Evolutionary conservation across 352 stramenopile species (phyloP).

Genomic region (Phytophthora palmivora): DNA sequence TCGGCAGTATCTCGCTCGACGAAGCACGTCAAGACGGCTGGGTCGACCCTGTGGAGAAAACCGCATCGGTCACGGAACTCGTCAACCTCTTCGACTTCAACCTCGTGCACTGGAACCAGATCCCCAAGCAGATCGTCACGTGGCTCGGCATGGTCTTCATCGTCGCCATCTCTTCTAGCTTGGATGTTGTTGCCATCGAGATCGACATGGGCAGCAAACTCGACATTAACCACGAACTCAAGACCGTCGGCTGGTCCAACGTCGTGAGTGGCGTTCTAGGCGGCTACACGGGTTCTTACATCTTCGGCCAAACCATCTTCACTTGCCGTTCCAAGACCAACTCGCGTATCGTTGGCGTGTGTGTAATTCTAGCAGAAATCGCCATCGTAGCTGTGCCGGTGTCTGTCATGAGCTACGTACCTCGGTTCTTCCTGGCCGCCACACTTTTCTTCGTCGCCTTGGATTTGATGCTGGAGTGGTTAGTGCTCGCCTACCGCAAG

Average conservation of each 20-base stretch:
- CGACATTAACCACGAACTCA: slow-evolving; percentile 94
- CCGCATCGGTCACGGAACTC: slow-evolving; percentile 60
- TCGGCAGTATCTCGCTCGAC: slow-evolving; percentile 78
- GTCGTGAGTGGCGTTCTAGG: slow-evolving; percentile 93
- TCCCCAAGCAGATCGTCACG: slow-evolving; percentile 91
- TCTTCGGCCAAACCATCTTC: slow-evolving; percentile 99
- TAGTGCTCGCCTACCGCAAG: slow-evolving; percentile 84
- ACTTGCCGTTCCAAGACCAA: slow-evolving; percentile 92
- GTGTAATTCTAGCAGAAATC: slow-evolving; percentile 89
- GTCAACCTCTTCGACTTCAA: slow-evolving; percentile 91
- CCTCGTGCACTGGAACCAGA: slow-evolving; percentile 87
- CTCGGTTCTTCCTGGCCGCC: slow-evolving; percentile 97
- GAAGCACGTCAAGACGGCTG: slow-evolving; percentile 90
- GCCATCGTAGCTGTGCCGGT: slow-evolving; percentile 89
- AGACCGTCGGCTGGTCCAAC: slow-evolving; percentile 95
- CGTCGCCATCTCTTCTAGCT: slow-evolving; percentile 95
- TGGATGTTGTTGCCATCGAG: slow-evolving; percentile 97
- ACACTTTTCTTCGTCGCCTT: slow-evolving; percentile 97
- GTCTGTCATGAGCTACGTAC: slow-evolving; percentile 94
- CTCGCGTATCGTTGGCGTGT: slow-evolving; percentile 88
- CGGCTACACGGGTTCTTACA: slow-evolving; percentile 98
- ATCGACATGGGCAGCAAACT: slow-evolving; percentile 94
- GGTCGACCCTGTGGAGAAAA: slow-evolving; percentile 73
- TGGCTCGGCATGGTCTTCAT: slow-evolving; percentile 97
- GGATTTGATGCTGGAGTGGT: slow-evolving; percentile 97